A percentile compares a stretch with the other conserved stretches of the same genome.
Conservation (phyloP, 805 yeast species). For the Dipodascus albidus region DNA sequence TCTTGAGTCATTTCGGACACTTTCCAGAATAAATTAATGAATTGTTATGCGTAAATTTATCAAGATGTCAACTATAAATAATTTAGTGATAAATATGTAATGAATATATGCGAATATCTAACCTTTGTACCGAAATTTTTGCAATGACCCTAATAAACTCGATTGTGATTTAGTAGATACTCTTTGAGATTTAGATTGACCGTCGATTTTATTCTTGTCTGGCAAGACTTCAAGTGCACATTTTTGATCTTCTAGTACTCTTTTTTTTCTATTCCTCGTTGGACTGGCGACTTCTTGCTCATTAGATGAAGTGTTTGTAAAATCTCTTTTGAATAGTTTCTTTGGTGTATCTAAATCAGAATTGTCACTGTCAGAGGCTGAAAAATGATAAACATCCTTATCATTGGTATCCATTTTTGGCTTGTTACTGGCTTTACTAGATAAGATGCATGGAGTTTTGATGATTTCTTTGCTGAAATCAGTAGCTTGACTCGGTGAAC, state of each 20-base stretch:
- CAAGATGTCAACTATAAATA: no score
- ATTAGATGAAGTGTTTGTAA: not conserved
- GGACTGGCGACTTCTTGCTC: not conserved
- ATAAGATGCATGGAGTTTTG: not conserved
- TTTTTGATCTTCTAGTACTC: not conserved
- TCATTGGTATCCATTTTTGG: no score
- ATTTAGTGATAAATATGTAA: no score
- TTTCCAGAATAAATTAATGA: no score
- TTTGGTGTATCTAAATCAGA: not conserved
- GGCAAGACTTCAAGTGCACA: not conserved
- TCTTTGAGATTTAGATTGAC: not conserved
- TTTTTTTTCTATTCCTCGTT: not conserved
- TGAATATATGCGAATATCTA: not conserved
- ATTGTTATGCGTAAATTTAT: no score
- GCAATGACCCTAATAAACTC: not conserved
- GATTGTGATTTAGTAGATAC: not conserved
- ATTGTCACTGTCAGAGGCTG: not conserved
- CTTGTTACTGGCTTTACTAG: no score
- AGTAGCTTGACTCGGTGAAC: no score
- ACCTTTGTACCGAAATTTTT: slow-evolving; percentile 1
- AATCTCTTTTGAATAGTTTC: not conserved
- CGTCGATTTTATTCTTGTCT: not conserved
- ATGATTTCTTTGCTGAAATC: no score
- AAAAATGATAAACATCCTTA: not conserved
- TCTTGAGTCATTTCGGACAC: no score